Evolutionary conservation across 208 protist species (phyloP).

Genomic region (Leishmania arabica): DNA sequence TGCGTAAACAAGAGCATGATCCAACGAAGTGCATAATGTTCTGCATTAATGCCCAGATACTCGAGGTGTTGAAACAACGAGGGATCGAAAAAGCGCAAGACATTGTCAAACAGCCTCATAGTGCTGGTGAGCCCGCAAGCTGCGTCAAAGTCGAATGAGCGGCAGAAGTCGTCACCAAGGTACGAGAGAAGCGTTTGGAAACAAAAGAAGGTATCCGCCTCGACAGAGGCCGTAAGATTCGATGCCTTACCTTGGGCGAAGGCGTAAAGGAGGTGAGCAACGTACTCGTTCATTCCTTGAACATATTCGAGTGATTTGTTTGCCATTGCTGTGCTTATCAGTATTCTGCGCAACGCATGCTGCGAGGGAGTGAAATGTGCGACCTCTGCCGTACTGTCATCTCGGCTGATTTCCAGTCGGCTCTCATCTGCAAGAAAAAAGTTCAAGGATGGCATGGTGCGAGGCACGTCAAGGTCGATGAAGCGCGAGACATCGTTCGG

Average conservation of each 20-base stretch:
- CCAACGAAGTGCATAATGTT: conserved; percentile 87
- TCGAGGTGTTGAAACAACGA: conserved; percentile 57
- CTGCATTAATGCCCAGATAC: conserved; percentile 40
- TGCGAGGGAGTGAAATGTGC: conserved; percentile 35
- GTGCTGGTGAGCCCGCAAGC: conserved; percentile 59
- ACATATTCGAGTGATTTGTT: conserved; percentile 85
- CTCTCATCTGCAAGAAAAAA: conserved; percentile 58
- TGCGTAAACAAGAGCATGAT: conserved; percentile 87
- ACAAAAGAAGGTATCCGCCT: conserved; percentile 76
- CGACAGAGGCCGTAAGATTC: conserved; percentile 39
- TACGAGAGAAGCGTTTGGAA: conserved; percentile 73
- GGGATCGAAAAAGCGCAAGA: conserved; percentile 67
- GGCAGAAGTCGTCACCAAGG: conserved; percentile 79
- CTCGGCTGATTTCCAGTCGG: not conserved
- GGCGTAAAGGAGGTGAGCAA: conserved; percentile 73
- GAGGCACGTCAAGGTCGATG: conserved; percentile 82
- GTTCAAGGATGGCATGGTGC: conserved; percentile 80
- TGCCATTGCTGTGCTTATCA: conserved; percentile 58
- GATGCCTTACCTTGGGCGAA: conserved; percentile 43
- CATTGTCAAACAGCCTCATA: conserved; percentile 62
- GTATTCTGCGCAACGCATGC: conserved; percentile 64
- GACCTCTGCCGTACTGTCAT: not conserved
- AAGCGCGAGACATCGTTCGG: conserved; percentile 17
- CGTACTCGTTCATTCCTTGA: conserved; percentile 87
- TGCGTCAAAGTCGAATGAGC: conserved; percentile 56